Evolutionary conservation across 1,284 basidiomycete genomes (phyloP), one percentile per base, ranked within the genome.

Genomic region (Pulchroboletus neoregius): DNA sequence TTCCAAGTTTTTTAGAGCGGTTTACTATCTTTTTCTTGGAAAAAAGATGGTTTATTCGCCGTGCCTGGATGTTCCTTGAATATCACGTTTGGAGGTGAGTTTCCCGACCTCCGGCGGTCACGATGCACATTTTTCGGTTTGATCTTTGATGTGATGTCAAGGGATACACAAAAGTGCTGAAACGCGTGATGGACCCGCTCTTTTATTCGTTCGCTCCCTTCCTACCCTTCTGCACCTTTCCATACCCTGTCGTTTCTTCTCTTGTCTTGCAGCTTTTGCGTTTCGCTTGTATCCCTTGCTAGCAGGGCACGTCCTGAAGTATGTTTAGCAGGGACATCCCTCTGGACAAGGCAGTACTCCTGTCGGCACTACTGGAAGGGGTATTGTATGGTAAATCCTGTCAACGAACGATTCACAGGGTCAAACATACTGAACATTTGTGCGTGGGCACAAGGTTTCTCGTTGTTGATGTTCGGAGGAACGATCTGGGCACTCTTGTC

Each of bases 321-420:
- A 60, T 57, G 56, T 0, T 0, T 1, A 1, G 15, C 15, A n/a
- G 13, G 6, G 51, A 33, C 12, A 50, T 62, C 7, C 16, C 54
- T 5, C 27, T 62, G 32, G 58, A 53, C 31, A 41, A 60, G 38
- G 58, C 58, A 32, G 60, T 50, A 27, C 42, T 61, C 13, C 23
- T 60, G 26, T 44, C 59, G 0, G 33, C 48, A 7, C 3, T 63
- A 10, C 30, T 61, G 34, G 61, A 61, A 41, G 46, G 45, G 0
- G 15, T 58, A 11, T 37, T 61, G 30, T 60, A 61, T 30, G 58
- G 61, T 62, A 44, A 50, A 43, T 27, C 1, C 11, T 8, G 5
- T 15, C 20, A 13, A 7, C 18, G 11, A 40, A 16, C 2, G 2
- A 18, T 36, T 18, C 4, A 9, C 7, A 6, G 11, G 4, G 16